Percentiles rank a stretch among this genome's conserved stretches.
Conservation (phyloP, 2,329 filamentous ascomycete genomes). For the Massarina eburnea region DNA sequence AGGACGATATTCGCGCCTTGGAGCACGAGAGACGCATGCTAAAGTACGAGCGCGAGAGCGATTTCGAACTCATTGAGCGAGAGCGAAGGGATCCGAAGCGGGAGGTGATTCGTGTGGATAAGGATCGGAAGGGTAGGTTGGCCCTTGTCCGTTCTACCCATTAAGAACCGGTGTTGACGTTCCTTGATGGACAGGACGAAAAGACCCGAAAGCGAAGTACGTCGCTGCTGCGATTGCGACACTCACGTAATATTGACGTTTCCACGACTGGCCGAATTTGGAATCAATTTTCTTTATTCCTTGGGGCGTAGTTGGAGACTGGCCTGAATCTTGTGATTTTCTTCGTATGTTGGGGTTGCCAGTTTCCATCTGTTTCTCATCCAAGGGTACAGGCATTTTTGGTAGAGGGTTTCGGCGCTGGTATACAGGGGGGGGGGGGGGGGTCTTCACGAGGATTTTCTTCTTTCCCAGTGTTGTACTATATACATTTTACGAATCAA, state of each 20-base stretch:
- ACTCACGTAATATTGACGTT: slow-evolving; percentile 32
- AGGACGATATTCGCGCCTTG: slow-evolving; percentile 70
- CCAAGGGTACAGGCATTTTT: no score
- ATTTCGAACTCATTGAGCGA: slow-evolving; percentile 65
- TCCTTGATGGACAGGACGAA: slow-evolving; percentile 34
- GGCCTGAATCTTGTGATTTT: no score
- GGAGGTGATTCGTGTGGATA: slow-evolving; percentile 71
- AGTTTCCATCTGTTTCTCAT: no score
- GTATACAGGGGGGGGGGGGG: slow-evolving; percentile 3
- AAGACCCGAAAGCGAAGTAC: slow-evolving; percentile 46
- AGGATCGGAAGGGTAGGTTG: slow-evolving; percentile 96
- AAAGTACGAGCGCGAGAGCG: slow-evolving; percentile 58
- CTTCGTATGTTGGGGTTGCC: no score
- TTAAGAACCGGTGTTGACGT: slow-evolving; percentile 42
- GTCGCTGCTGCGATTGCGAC: slow-evolving; percentile 49
- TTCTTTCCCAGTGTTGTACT: neutral
- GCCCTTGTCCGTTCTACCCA: slow-evolving; percentile 77
- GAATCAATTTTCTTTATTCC: neutral
- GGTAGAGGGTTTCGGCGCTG: slow-evolving; percentile 6
- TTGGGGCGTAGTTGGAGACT: neutral
- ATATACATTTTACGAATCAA: neutral
- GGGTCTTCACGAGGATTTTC: neutral
- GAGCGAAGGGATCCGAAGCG: slow-evolving; percentile 54
- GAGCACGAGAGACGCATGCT: slow-evolving; percentile 66
- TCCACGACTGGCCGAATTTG: neutral